These are phyloP conservation scores for Myrmaecium sp. DNA, from an alignment of 2,329 filamentous ascomycete species.

Conservation along the genomic window DNA sequence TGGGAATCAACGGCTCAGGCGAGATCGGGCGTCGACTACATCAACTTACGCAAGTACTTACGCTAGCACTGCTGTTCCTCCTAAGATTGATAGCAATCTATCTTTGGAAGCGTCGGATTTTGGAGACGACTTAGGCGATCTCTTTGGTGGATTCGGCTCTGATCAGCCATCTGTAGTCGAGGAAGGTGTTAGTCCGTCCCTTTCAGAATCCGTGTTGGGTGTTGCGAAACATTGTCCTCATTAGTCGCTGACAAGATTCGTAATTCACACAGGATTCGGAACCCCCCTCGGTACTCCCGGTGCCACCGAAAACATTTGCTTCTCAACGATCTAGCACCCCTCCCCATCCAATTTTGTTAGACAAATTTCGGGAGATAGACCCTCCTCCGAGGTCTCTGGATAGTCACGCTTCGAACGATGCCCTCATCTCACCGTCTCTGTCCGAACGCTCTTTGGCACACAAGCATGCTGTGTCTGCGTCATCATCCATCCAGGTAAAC, in stretches of 20 bases:
- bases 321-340: slow-evolving; percentile 3
- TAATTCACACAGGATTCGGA: background rate
- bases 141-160: slow-evolving; percentile 30
- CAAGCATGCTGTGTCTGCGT: slow-evolving; percentile 3
- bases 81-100: slow-evolving; percentile 28
- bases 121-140: slow-evolving; percentile 30
- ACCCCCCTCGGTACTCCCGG: background rate
- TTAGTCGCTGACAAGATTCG: background rate
- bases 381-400: slow-evolving; percentile 34
- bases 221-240: background rate
- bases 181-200: too few species aligned
- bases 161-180: background rate
- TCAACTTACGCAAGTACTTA: too few species aligned
- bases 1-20: too few species aligned
- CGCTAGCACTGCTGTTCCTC: slow-evolving; percentile 32
- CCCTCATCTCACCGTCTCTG: slow-evolving; percentile 25
- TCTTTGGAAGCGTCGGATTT: slow-evolving; percentile 20
- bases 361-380: slow-evolving; percentile 27
- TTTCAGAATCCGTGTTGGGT: slow-evolving; percentile 2
- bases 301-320: background rate
- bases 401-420: slow-evolving; percentile 33
- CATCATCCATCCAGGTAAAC: slow-evolving; percentile 8
- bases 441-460: slow-evolving; percentile 15
- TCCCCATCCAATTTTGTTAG: slow-evolving; percentile 25
- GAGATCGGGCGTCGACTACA: too few species aligned